Evolutionary conservation across 495 filamentous ascomycete species (phyloP).

Genomic region (Immersiella caudata): DNA sequence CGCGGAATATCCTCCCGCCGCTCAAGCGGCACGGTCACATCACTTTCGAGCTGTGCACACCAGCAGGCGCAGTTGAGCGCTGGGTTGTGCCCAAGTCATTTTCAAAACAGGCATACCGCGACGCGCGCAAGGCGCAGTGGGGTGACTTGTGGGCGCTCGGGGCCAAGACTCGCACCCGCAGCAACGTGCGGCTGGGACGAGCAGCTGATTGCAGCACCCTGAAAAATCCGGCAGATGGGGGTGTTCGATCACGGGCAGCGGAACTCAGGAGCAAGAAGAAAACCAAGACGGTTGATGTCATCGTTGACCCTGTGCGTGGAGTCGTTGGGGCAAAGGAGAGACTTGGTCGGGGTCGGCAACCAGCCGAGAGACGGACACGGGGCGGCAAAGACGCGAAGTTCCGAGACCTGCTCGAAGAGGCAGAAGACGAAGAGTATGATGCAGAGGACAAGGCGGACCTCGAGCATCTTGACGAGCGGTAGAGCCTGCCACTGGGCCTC

Average conservation of each 20-base stretch:
- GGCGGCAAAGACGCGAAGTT: constrained; percentile 54
- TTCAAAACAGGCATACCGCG: constrained; percentile 78
- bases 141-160: constrained; percentile 96
- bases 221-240: constrained; percentile 39
- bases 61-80: constrained; percentile 81
- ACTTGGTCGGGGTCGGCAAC: constrained; percentile 22
- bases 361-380: constrained; percentile 54
- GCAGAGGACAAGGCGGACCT: constrained; percentile 21
- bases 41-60: constrained; percentile 88
- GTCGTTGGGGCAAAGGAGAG: constrained; percentile 40
- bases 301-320: constrained; percentile 35
- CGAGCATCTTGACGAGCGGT: constrained; percentile 2
- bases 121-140: constrained; percentile 88
- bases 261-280: constrained; percentile 32
- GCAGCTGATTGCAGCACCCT: constrained; percentile 30
- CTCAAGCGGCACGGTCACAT: constrained; percentile 88
- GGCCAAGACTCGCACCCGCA: constrained; percentile 75
- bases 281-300: constrained; percentile 40
- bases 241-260: constrained; percentile 43
- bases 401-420: constrained; percentile 45
- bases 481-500: not conserved
- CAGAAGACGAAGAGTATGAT: constrained; percentile 34
- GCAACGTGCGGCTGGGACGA: constrained; percentile 63
- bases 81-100: constrained; percentile 88
- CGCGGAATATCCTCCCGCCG: constrained; percentile 75